phyloP scores from a whole-genome alignment of 2,329 filamentous ascomycete species.

The Clarireedia monteithiana region DNA sequence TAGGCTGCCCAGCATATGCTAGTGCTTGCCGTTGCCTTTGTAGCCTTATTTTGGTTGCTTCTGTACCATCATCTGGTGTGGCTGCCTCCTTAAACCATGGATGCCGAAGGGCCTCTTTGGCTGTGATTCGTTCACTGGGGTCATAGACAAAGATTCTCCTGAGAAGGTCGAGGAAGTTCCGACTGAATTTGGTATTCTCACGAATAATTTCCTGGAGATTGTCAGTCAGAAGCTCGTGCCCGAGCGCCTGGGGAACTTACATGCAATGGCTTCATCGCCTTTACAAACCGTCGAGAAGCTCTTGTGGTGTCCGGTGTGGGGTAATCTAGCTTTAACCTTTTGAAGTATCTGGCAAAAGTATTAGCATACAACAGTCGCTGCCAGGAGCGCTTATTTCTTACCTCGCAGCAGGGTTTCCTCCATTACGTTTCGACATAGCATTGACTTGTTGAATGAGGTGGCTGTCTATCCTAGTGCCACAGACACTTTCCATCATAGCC shows the following conservation, averaged over 20 bases:
- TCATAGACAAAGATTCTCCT: conserved; percentile 64
- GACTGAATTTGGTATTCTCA: conserved; percentile 48
- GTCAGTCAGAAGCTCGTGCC: conserved; percentile 13
- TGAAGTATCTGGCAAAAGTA: conserved; percentile 51
- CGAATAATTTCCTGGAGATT: conserved; percentile 54
- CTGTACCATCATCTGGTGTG: conserved; percentile 58
- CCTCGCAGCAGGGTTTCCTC: conserved; percentile 57
- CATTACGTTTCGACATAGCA: conserved; percentile 47
- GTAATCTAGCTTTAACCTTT: conserved; percentile 57
- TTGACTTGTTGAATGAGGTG: conserved; percentile 50
- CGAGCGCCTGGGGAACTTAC: conserved; percentile 35
- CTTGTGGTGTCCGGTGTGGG: conserved; percentile 55
- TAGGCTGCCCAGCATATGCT: conserved; percentile 10
- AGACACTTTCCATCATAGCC: conserved; percentile 69
- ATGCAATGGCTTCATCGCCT: conserved; percentile 61
- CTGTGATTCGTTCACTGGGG: conserved; percentile 56
- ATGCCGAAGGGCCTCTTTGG: conserved; percentile 57
- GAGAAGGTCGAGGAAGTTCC: conserved; percentile 56
- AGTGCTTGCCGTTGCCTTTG: conserved; percentile 18
- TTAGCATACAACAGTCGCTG: conserved; percentile 25
- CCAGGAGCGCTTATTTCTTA: conserved; percentile 31
- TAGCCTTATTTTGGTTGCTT: conserved; percentile 54
- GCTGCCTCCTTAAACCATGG: conserved; percentile 61
- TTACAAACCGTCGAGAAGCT: conserved; percentile 58
- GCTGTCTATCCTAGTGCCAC: conserved; percentile 49